Base-by-base conservation (phyloP, 495 filamentous ascomycete genomes). In the Xeromyces bisporus region DNA sequence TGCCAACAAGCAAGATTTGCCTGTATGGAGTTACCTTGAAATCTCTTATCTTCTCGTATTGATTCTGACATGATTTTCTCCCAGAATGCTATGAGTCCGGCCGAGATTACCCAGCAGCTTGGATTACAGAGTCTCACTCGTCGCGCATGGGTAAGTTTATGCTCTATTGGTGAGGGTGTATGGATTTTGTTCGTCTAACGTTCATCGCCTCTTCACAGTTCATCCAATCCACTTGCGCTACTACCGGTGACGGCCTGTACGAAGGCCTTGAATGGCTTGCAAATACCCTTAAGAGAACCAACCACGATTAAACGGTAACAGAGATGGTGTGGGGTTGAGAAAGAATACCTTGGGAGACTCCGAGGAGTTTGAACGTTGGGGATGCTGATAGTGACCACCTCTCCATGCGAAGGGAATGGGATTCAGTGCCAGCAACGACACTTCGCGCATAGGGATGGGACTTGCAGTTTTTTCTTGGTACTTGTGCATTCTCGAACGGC, bases 1-100 rank as follows among this genome's bases (percentile, higher is more conserved):
- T 50, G 89, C 89, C 67, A 99, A 99, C 80, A 99, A 99, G 71
- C 89, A 99, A 69, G 89, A 99, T 92, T 61, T 99, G 67, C 89
- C 89, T 28, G 87, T 93, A 68, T 55, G 85, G 56, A n/a, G n/a
- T n/a, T n/a, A n/a, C n/a, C n/a, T n/a, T n/a, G n/a, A n/a, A n/a
- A n/a, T n/a, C n/a, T n/a, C n/a, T n/a, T n/a, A n/a, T n/a, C n/a
- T n/a, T n/a, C n/a, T n/a, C n/a, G n/a, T n/a, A n/a, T n/a, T n/a
- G n/a, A n/a, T n/a, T 29, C 32, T 39, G 26, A 39, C 31, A 30
- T 33, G 11, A 38, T 30, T 28, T 28, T 39, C 15, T 40, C 16
- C 16, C 47, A 96, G 83, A 96, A 99, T 51, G 89, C 89, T 53
- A 99, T 99, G 89, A 93, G 87, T 55, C 86, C 89, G 43, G 85